These are phyloP conservation scores for Cordyceps fumosorosea DNA, from an alignment of 2,329 filamentous ascomycete genomes.

Conservation along the genomic window DNA sequence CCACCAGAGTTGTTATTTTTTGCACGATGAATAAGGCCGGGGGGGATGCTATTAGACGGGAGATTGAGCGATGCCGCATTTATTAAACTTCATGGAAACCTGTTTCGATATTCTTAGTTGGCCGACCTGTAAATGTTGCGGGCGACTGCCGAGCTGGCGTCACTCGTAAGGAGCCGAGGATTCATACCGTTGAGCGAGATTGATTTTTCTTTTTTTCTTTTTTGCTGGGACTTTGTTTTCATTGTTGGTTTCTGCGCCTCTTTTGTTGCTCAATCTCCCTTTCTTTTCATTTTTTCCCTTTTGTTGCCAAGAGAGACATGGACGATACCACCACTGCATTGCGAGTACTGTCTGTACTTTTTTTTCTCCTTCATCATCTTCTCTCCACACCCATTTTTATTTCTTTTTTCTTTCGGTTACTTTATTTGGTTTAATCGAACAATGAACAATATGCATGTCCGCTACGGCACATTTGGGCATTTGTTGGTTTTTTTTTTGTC, in stretches of 20 bases:
- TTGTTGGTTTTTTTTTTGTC: background rate
- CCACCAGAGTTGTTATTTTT: background rate
- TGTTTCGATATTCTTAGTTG: constrained; percentile 4
- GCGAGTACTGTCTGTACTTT: constrained; percentile 24
- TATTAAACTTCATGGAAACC: background rate
- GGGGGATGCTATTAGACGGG: background rate
- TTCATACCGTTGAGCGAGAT: constrained; percentile 8
- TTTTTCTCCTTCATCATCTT: constrained; percentile 12
- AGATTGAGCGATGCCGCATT: constrained; percentile 1
- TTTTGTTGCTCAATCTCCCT: constrained; percentile 15
- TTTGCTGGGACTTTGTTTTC: background rate
- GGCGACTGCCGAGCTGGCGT: background rate
- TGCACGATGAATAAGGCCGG: background rate
- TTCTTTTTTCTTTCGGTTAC: constrained; percentile 12
- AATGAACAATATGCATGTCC: background rate
- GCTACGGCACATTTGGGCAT: background rate
- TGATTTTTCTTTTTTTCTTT: constrained; percentile 15
- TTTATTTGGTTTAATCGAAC: constrained; percentile 15
- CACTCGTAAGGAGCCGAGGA: background rate
- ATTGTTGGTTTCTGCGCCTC: constrained; percentile 11
- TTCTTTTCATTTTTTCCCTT: constrained; percentile 21
- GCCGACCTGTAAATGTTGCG: background rate
- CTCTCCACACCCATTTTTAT: constrained; percentile 12
- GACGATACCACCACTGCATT: constrained; percentile 38
- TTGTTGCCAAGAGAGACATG: constrained; percentile 29